Conservation (phyloP, 2,329 filamentous ascomycete genomes). For the Byssothecium circinans region DNA sequence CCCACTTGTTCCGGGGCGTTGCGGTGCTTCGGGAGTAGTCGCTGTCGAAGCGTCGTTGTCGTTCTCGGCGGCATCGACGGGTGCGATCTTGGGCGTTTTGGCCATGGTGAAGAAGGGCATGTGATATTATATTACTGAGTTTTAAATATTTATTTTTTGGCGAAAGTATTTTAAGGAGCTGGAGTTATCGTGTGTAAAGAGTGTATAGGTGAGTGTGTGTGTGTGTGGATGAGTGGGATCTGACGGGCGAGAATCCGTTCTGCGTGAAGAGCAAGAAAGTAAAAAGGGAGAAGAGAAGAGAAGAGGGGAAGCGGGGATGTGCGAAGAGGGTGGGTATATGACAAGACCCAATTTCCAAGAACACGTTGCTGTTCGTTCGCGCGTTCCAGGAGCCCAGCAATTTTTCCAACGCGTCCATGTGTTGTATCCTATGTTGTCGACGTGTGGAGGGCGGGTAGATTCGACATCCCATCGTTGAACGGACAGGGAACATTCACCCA, state of each 20-base stretch:
- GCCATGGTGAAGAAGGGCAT: slow-evolving; percentile 14
- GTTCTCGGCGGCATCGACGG: neutral
- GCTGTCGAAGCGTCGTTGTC: neutral
- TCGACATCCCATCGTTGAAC: too few relatives aligned
- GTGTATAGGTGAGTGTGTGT: neutral
- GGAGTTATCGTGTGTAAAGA: neutral
- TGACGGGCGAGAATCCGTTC: slow-evolving; percentile 10
- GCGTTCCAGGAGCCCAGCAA: too few relatives aligned
- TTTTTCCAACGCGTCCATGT: neutral
- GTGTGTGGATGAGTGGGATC: too few relatives aligned
- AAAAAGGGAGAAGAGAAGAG: neutral
- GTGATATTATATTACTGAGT: neutral
- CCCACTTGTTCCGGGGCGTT: slow-evolving; percentile 16
- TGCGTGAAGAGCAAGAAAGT: slow-evolving; percentile 9
- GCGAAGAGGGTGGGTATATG: too few relatives aligned
- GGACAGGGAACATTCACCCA: neutral
- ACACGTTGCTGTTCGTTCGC: too few relatives aligned
- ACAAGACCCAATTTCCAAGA: too few relatives aligned
- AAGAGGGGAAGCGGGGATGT: too few relatives aligned
- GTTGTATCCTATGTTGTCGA: neutral
- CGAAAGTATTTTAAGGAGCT: too few relatives aligned
- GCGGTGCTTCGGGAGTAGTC: slow-evolving; percentile 2
- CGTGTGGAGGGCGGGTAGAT: slow-evolving; percentile 2
- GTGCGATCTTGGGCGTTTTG: slow-evolving; percentile 3
- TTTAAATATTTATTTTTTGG: too few relatives aligned